Evolutionary conservation across 257 asterid genomes (phyloP).

Genomic region (Forsythia viridissima): DNA sequence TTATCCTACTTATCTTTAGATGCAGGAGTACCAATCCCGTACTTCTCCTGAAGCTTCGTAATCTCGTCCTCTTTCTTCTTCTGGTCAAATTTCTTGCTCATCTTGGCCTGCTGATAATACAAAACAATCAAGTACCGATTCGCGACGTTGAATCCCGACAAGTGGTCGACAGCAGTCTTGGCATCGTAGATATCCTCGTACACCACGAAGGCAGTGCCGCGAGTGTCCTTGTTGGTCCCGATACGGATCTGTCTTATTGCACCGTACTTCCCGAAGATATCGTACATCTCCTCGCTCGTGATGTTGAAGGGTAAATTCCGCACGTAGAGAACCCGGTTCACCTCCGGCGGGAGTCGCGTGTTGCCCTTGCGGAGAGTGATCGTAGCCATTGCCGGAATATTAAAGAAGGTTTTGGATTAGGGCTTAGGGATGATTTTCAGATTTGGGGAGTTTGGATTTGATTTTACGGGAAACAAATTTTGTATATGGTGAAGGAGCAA

Average conservation of each 20-base stretch:
- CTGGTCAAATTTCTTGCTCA: constrained; percentile 92
- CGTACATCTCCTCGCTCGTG: constrained; percentile 98
- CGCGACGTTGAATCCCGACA: constrained; percentile 91
- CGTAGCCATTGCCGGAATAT: constrained; percentile 58
- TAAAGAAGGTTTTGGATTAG: background rate
- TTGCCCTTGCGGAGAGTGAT: constrained; percentile 79
- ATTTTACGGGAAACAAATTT: background rate
- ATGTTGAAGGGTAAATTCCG: constrained; percentile 91
- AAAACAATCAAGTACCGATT: constrained; percentile 78
- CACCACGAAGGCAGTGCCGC: constrained; percentile 93
- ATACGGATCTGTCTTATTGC: constrained; percentile 88
- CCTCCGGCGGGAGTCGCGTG: constrained; percentile 94
- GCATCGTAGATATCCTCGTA: constrained; percentile 96
- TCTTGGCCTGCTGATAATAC: constrained; percentile 94
- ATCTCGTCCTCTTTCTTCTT: constrained; percentile 93
- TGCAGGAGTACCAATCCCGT: constrained; percentile 59
- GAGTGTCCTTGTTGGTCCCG: constrained; percentile 85
- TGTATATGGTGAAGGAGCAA: background rate
- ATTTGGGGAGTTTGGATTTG: constrained; percentile 18
- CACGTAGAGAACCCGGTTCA: constrained; percentile 77
- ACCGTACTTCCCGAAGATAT: constrained; percentile 88
- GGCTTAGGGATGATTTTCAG: background rate
- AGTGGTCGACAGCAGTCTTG: constrained; percentile 87
- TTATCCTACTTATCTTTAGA: constrained; percentile 56
- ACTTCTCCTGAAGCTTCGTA: constrained; percentile 81